Conservation (phyloP, 108 stramenopile species). For the Poteriospumella lacustris region DNA sequence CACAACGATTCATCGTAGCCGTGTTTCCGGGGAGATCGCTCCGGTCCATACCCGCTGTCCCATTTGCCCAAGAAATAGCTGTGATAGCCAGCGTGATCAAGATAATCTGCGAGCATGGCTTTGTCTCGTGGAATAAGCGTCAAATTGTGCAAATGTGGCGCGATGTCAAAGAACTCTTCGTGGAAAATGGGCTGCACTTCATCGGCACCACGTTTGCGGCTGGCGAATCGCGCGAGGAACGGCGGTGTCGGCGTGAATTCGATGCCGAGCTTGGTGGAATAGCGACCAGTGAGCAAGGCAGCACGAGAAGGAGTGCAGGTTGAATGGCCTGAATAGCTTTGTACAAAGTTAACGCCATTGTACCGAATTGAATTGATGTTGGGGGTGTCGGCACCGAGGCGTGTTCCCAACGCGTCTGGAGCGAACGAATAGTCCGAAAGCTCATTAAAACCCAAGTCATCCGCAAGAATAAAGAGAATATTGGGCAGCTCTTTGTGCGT, state of each 20-base stretch:
- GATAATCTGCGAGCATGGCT: too few relatives aligned
- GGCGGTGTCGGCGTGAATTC: constrained; percentile 20
- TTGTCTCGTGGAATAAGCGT: too few relatives aligned
- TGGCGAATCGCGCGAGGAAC: background rate
- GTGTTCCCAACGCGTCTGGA: too few relatives aligned
- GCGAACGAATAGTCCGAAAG: background rate
- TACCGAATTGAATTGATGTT: constrained; percentile 9
- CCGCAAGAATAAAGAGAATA: constrained; percentile 18
- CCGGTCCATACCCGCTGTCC: background rate
- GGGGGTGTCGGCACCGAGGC: constrained; percentile 1
- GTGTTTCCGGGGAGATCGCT: background rate
- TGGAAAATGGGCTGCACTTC: background rate
- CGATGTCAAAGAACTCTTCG: background rate
- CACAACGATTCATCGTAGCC: constrained; percentile 13
- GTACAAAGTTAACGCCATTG: background rate
- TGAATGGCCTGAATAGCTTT: constrained; percentile 20
- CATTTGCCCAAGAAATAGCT: background rate
- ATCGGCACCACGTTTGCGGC: background rate
- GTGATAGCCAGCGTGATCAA: background rate
- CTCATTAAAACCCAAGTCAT: constrained; percentile 29
- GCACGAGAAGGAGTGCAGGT: constrained; percentile 24
- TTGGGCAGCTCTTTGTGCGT: too few relatives aligned
- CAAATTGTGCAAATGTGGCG: background rate
- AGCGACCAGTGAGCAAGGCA: constrained; percentile 1
- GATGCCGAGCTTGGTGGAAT: background rate